Percentiles rank a stretch among this genome's conserved stretches.
Conservation (phyloP, 2,329 filamentous ascomycete genomes). For the Aspergillus sp. region DNA sequence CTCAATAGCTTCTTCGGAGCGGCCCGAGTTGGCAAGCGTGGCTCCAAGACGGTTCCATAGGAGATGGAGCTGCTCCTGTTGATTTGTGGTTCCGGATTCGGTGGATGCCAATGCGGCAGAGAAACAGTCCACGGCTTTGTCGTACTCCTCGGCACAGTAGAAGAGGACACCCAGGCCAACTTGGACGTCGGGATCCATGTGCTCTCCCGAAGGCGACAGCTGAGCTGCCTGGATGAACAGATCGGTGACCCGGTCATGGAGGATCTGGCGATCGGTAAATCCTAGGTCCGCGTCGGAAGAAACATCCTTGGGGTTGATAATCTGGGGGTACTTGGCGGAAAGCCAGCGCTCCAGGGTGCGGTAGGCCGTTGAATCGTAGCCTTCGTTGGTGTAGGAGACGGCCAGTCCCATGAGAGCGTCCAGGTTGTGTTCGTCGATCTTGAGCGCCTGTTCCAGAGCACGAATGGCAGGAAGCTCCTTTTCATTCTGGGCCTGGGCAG, state of each 20-base stretch:
- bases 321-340: slow-evolving; percentile 85
- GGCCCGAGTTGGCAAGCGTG: slow-evolving; percentile 90
- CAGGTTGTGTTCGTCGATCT: slow-evolving; percentile 81
- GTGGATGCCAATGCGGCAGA: slow-evolving; percentile 82
- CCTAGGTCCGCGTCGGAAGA: slow-evolving; percentile 79
- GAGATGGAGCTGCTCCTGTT: slow-evolving; percentile 82
- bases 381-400: slow-evolving; percentile 97
- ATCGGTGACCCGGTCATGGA: slow-evolving; percentile 87
- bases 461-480: slow-evolving; percentile 96
- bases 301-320: slow-evolving; percentile 71
- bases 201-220: slow-evolving; percentile 83
- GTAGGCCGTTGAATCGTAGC: slow-evolving; percentile 96
- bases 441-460: slow-evolving; percentile 85
- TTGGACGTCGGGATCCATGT: slow-evolving; percentile 98
- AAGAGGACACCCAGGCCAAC: slow-evolving; percentile 95
- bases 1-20: slow-evolving; percentile 92
- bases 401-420: slow-evolving; percentile 91
- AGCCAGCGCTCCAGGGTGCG: slow-evolving; percentile 95
- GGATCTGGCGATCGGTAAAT: slow-evolving; percentile 85
- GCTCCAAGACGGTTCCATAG: slow-evolving; percentile 97
- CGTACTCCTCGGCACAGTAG: slow-evolving; percentile 96
- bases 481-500: slow-evolving; percentile 95
- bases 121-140: slow-evolving; percentile 99
- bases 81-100: slow-evolving; percentile 80
- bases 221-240: slow-evolving; percentile 92